Evolutionary conservation across 768 basidiomycete species (phyloP).

Genomic region (Candolleomyces efflorescens): DNA sequence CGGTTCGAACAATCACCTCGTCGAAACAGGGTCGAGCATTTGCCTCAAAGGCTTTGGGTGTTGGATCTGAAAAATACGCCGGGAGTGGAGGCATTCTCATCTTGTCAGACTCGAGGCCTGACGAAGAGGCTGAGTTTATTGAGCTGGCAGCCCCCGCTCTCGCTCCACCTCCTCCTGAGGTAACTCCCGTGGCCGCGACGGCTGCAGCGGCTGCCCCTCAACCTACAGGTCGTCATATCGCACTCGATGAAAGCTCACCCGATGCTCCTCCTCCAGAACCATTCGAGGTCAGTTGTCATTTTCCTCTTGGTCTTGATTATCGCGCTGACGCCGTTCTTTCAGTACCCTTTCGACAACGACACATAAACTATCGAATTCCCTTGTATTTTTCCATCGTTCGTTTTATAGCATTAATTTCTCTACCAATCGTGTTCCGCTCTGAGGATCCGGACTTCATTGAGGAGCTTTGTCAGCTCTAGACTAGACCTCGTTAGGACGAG

Average conservation of each 20-base stretch:
- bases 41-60: conserved; percentile 17
- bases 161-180: conserved; percentile 17
- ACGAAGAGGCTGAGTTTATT: conserved; percentile 72
- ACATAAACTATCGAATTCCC: conserved; percentile 28
- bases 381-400: background rate
- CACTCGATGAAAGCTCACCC: conserved; percentile 64
- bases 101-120: conserved; percentile 67
- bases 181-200: conserved; percentile 25
- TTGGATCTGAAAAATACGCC: conserved; percentile 54
- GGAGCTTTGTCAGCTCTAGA: no score
- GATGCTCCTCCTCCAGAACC: conserved; percentile 74
- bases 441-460: no score
- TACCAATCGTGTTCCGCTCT: background rate
- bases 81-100: conserved; percentile 89
- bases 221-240: conserved; percentile 51
- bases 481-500: no score
- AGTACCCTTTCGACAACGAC: conserved; percentile 79
- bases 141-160: conserved; percentile 40
- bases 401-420: background rate
- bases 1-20: conserved; percentile 76
- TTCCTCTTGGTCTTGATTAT: conserved; percentile 8
- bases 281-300: conserved; percentile 65
- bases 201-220: conserved; percentile 15
- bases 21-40: conserved; percentile 23
- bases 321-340: conserved; percentile 1